phyloP scores from a whole-genome alignment of 2,329 filamentous ascomycete genomes.

The Pseudogymnoascus sp. region DNA sequence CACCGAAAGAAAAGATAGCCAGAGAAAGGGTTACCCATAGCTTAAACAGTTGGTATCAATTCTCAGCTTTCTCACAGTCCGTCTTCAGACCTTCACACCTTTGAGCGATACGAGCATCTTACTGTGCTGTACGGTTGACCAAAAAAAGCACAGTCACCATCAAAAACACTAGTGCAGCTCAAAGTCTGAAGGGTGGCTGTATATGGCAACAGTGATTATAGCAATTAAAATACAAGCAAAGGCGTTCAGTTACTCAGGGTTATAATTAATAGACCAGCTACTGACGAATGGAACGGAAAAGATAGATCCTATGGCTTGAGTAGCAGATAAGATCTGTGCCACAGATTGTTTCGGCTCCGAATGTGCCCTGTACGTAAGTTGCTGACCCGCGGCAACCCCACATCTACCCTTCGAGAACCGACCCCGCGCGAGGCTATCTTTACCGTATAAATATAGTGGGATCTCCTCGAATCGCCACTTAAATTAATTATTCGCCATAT shows the following conservation, averaged over 20 bases:
- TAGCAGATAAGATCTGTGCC: too few relatives aligned
- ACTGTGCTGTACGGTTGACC: not conserved
- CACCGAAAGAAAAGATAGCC: not conserved
- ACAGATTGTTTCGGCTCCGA: too few relatives aligned
- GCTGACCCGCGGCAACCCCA: not conserved
- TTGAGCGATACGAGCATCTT: not conserved
- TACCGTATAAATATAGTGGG: slow-evolving; percentile 2
- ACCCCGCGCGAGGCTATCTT: slow-evolving; percentile 3
- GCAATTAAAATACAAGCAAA: too few relatives aligned
- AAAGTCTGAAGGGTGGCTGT: too few relatives aligned
- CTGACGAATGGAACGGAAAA: too few relatives aligned
- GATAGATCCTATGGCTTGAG: too few relatives aligned
- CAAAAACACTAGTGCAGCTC: too few relatives aligned
- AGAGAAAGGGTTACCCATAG: too few relatives aligned
- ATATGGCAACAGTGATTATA: too few relatives aligned
- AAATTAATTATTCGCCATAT: not conserved
- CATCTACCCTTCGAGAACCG: slow-evolving; percentile 2
- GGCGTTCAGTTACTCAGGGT: too few relatives aligned
- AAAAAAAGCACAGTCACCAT: too few relatives aligned
- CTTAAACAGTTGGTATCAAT: not conserved
- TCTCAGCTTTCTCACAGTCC: not conserved
- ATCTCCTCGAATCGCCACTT: not conserved
- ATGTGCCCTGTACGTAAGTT: not conserved
- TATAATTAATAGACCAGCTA: too few relatives aligned
- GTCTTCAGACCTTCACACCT: not conserved